Evolutionary conservation across 768 basidiomycete genomes (phyloP), one percentile per base, ranked within the genome.

Genomic region (Tricholoma saponaceum): DNA sequence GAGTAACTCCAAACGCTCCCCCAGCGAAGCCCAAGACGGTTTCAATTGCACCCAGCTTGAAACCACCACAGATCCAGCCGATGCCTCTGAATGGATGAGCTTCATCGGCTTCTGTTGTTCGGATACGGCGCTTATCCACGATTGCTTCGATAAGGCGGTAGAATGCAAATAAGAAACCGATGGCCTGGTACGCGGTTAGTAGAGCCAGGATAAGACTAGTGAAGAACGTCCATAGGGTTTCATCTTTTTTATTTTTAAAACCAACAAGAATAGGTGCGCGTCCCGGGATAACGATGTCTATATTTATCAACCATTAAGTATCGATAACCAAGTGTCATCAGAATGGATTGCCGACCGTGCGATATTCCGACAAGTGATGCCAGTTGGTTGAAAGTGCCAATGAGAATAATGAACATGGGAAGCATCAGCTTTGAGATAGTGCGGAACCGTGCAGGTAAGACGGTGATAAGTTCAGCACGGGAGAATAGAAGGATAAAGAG

Each of bases 401-500:
- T 77, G 28, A 77, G 66, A 10, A 87, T 84, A 52, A 90, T 79
- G 58, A 84, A 78, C 28, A 80, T 52, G 30, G 83, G 61, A 9
- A 89, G 71, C 9, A 77, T 66, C 46, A 77, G 69, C 61, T 74
- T 78, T 1, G 78, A 69, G 54, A 82, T 66, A 16, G 66, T 69
- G 47, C 75, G 79, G 54, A 84, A 71, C n/a, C n/a, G n/a, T n/a
- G n/a, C n/a, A n/a, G n/a, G n/a, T n/a, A n/a, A 74, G 35, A 67
- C 66, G 49, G 78, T 74, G 44, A 85, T 67, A 59, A 89, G 77
- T 59, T 85, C 76, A 20, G 67, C 65, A 49, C 74, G 70, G 25
- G 82, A 76, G 58, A 89, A 79, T n/a, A n/a, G n/a, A n/a, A n/a
- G n/a, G n/a, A 90, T 74, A 70, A 84, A 89, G n/a, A n/a, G n/a